Conservation (phyloP, 2,329 filamentous ascomycete species). For the Claviceps sorghi region DNA sequence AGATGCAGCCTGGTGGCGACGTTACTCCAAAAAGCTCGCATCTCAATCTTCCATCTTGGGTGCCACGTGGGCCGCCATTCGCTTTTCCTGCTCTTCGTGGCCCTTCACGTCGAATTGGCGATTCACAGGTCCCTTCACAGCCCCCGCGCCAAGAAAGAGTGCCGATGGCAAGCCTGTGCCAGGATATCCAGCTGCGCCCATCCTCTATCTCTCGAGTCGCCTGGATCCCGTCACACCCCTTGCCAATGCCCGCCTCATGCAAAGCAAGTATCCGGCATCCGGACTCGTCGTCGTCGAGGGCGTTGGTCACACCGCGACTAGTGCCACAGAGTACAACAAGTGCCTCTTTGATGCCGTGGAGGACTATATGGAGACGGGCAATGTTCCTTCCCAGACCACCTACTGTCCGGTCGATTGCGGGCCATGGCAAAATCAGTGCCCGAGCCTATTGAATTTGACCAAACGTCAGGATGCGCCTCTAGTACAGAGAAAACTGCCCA, state of each 20-base stretch:
- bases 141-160: slow-evolving; percentile 7
- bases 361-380: slow-evolving; percentile 17
- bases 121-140: slow-evolving; percentile 14
- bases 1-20: slow-evolving; percentile 9
- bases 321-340: slow-evolving; percentile 6
- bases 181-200: slow-evolving; percentile 13
- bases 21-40: slow-evolving; percentile 9
- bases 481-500: not conserved
- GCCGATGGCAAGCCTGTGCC: not conserved
- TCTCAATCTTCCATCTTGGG: slow-evolving; percentile 15
- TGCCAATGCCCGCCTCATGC: slow-evolving; percentile 18
- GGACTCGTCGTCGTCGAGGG: slow-evolving; percentile 16
- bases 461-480: not conserved
- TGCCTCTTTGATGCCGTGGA: slow-evolving; percentile 11
- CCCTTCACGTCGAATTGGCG: slow-evolving; percentile 19
- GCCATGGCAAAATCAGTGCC: slow-evolving; percentile 9
- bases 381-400: slow-evolving; percentile 11
- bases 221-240: slow-evolving; percentile 28
- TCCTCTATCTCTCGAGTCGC: slow-evolving; percentile 23
- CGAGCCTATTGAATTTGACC: not conserved
- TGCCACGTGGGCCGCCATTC: slow-evolving; percentile 14
- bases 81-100: slow-evolving; percentile 19
- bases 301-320: slow-evolving; percentile 15
- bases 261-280: slow-evolving; percentile 14
- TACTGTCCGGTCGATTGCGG: slow-evolving; percentile 7